Base-by-base conservation (phyloP, 1,284 basidiomycete genomes). In the Gymnopus androsaceus region DNA sequence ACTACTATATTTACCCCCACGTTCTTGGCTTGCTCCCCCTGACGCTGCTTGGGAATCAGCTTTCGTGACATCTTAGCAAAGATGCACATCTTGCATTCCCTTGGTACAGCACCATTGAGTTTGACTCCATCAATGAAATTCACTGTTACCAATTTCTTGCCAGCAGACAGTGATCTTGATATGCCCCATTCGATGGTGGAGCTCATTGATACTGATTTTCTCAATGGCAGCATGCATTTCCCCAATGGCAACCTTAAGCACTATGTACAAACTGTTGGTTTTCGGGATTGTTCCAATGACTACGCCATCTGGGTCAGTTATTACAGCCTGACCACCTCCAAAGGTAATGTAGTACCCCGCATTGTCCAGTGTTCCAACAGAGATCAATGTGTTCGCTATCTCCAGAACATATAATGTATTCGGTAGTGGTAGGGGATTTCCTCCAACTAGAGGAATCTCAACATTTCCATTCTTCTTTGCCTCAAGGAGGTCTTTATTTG, bases 381-480 rank as follows among this genome's bases (percentile, higher is more conserved):
- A 67, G 33, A 68, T 56, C 8, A 69, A 59, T 3, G 59, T 66
- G 40, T 59, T 57, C 3, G 58, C 58, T 37, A 69, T 56, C 9
- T 57, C n/a, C 3, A 64, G 68, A 9, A 63, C 42, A 27, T 66
- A 63, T 1, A 69, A 49, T 34, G 65, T 64, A n/a, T 68, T 55
- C 0, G 52, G 59, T 14, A 67, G 63, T 14, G 54, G 40, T 7
- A 21, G 6, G 28, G 14, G 4, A 7, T 42, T 45, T 9, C 61
- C 67, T 41, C 66, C 61, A 14, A 64, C 62, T 63, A 8, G 15
- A n/a, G n/a, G n/a, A n/a, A 41, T 8, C n/a, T 14, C 56, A 49
- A 23, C 19, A 14, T 23, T 23, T n/a, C n/a, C n/a, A n/a, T n/a
- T n/a, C n/a, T n/a, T n/a, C n/a, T n/a, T n/a, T n/a, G n/a, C n/a